phyloP scores from a whole-genome alignment of 2,329 filamentous ascomycete genomes.

The Scleromitrula shiraiana region DNA sequence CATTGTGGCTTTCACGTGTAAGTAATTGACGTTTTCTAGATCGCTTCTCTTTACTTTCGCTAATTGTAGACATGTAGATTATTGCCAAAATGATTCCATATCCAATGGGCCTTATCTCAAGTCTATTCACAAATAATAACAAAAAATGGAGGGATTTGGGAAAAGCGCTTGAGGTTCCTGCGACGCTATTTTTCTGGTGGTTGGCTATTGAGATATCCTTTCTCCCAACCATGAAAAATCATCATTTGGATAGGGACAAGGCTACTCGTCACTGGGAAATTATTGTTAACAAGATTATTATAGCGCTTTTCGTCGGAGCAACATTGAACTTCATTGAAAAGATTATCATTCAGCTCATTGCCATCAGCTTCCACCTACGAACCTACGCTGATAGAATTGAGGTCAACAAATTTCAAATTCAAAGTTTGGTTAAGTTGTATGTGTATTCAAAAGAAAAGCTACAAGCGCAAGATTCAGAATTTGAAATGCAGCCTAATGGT shows the following conservation, averaged over 20 bases:
- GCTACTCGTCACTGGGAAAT: conserved; percentile 60
- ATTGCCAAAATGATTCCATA: conserved; percentile 57
- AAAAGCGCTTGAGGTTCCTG: conserved; percentile 74
- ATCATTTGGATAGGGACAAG: conserved; percentile 43
- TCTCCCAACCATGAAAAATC: conserved; percentile 65
- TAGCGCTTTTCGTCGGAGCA: conserved; percentile 72
- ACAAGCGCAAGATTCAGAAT: conserved; percentile 66
- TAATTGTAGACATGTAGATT: conserved; percentile 34
- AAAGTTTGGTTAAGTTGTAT: conserved; percentile 56
- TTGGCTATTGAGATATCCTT: conserved; percentile 81
- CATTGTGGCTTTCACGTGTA: conserved; percentile 68
- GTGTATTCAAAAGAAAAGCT: conserved; percentile 56
- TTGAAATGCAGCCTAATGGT: conserved; percentile 42
- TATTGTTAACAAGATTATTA: conserved; percentile 76
- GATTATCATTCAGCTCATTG: conserved; percentile 89
- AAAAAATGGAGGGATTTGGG: conserved; percentile 94
- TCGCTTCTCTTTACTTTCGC: no score
- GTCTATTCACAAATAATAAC: conserved; percentile 70
- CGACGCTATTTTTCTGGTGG: conserved; percentile 87
- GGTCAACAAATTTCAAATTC: conserved; percentile 85
- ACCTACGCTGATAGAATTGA: conserved; percentile 90
- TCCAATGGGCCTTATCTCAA: conserved; percentile 55
- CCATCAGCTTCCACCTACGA: conserved; percentile 82
- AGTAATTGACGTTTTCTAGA: no score
- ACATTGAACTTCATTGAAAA: conserved; percentile 83